Evolutionary conservation across 148 eudicot species (phyloP), one percentile per base, ranked within the genome.

Genomic region (Vaccinium corymbosum): DNA sequence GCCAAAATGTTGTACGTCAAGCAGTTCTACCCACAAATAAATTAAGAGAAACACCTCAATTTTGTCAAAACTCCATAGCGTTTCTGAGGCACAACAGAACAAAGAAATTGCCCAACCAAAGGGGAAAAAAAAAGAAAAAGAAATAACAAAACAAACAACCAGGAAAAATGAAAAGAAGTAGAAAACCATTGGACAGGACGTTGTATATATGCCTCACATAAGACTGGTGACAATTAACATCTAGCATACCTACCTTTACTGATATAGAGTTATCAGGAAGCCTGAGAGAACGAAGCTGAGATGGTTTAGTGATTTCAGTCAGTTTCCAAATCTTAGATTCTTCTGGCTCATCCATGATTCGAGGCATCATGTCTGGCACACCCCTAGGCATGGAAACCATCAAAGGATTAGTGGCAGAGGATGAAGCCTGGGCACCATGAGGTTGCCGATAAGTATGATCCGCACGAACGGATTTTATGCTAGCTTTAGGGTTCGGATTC

Each of bases 251-350:
- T 89, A 93, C 95, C 89, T 87, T 87, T 57, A 83, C 88, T 25
- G 90, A 52, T 83, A 85, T 42, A 55, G 35, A 80, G 71, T 77
- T 85, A 86, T 94, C 94, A 57, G 94, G 93, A 82, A 94, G 94
- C 83, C 88, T 89, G 66, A 91, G 53, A 49, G 91, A 85, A 78
- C 86, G 90, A 66, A 87, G 88, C 64, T 94, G 90, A 83, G 91
- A 87, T 52, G 88, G 88, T 48, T 89, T 91, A 19, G 38, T 88
- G 32, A 92, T 84, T 83, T 92, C 94, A 56, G 81, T 78, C 77
- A 86, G 85, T 86, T 89, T 90, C 94, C 94, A 92, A 78, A 89
- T 76, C 71, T 59, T 88, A 15, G 89, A 78, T 76, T 89, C 88
- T 48, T 89, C 91, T 16, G 80, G 51, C 53, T 90, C 94, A 27